Evolutionary conservation across 1,284 basidiomycete species (phyloP), one percentile per base, ranked within the genome.

Genomic region (Neotropicomus parvogracilis): DNA sequence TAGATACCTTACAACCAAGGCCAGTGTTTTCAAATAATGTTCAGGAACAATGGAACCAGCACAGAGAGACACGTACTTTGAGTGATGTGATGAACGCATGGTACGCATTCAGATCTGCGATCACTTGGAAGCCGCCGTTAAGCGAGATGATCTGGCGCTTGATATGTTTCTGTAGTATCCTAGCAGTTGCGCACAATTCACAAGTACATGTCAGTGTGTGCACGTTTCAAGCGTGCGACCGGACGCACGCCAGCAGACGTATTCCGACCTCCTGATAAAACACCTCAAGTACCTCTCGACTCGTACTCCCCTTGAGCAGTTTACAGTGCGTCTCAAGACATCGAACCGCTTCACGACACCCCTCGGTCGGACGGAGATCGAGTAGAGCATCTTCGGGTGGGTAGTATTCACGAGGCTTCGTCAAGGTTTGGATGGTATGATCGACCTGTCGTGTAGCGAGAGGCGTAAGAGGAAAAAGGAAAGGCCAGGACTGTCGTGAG

Each of bases 191-290:
- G 4, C 6, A 24, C 8, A 24, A 24, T 24, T 24, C 24, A 4
- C 24, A 24, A 24, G 24, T 24, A 5, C 24, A 24, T 8, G 6
- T 35, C 38, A 34, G n/a, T 33, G 19, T 20, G 24, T 24, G 24
- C 24, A 8, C 24, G 8, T 24, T 24, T 24, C 8, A 8, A 4
- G 8, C 8, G 14, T 20, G 6, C 31, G 12, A 14, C 35, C 5
- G 11, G 44, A 70, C 75, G 53, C 40, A 97, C 95, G 80, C 83
- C 61, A 97, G 89, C 16, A 99, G 69, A 20, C 97, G 83, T 51
- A 97, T 85, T 1, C 95, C 94, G 39, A 99, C 88, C 68, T 99
- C 95, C 69, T 95, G 89, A 65, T 98, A 92, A 68, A 99, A 98
- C 2, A 99, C 94, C 59, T 98, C 95, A 17, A 99, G 72, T 2